A percentile compares a stretch with the other conserved stretches of the same genome.
Conservation (phyloP, 768 basidiomycete genomes). For the Russula compacta region DNA sequence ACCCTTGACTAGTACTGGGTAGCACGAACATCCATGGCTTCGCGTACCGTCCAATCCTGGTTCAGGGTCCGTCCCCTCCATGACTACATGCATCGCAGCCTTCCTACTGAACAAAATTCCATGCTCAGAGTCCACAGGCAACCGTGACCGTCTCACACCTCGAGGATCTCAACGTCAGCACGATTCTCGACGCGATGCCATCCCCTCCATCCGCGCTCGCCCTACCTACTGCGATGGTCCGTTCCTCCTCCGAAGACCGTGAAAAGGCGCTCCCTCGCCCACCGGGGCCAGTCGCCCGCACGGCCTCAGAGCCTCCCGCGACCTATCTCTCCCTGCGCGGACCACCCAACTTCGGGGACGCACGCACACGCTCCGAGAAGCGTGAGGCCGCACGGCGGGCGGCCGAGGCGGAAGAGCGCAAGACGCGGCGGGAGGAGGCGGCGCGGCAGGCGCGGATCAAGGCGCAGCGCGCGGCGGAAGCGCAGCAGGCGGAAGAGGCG, state of each 20-base stretch:
- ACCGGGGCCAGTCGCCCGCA: background rate
- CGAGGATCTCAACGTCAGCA: constrained; percentile 1
- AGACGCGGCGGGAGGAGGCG: background rate
- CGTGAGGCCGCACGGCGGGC: constrained; percentile 1
- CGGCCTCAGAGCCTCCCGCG: background rate
- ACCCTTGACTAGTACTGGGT: background rate
- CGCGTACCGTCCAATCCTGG: constrained; percentile 18
- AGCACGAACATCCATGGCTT: constrained; percentile 15
- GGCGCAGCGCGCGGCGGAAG: constrained; percentile 7
- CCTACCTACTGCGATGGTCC: background rate
- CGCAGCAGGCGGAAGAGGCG: constrained; percentile 1
- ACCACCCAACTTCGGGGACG: constrained; percentile 10
- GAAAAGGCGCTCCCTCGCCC: constrained; percentile 13
- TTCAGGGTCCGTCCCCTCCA: constrained; percentile 10
- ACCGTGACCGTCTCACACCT: constrained; percentile 11
- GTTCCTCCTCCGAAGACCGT: constrained; percentile 2
- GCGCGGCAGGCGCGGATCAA: constrained; percentile 13
- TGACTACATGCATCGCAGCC: background rate
- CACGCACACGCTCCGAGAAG: constrained; percentile 1
- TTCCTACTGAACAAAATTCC: background rate
- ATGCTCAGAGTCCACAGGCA: constrained; percentile 7
- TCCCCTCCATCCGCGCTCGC: background rate
- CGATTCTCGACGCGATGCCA: constrained; percentile 14
- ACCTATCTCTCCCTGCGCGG: background rate
- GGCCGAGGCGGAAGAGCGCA: background rate